Evolutionary conservation across 2,329 filamentous ascomycete species (phyloP), one percentile per base, ranked within the genome.

Genomic region (Phialophora expanda): DNA sequence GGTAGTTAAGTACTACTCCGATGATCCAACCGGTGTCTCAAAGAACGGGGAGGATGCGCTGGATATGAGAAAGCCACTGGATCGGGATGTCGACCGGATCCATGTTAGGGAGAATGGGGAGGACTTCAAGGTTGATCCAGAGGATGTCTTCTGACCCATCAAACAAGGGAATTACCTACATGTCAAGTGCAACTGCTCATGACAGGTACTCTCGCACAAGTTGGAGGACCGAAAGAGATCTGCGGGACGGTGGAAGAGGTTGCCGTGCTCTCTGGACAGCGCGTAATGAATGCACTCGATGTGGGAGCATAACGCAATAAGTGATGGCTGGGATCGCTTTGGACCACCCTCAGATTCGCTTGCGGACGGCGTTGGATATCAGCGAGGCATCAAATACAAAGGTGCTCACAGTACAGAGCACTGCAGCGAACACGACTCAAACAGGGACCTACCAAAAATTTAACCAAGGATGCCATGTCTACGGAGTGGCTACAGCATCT

Each of bases 1-100:
- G 9, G 94, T 99, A 53, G 88, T 92, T 73, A 90, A 90, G 73
- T 99, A 99, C 78, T 99, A 99, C 75, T 92, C 90, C 69, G 93
- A 97, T 76, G 91, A 96, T 75, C 86, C 89, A 61, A 86, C 87
- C 3, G 86, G 84, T 9, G 82, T 85, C 66, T 81, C 81, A 17
- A 77, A 78, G 30, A 75, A 76, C 24, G 86, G 87, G 58, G 93
- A 96, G 78, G 94, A 98, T 81, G 95, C 94, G 20, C 95, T 92
- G 77, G 95, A 99, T 80, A 99, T 99, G 95, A 87, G 95, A 70
- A 98, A 97, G 77, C 87, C 92, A 44, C 87, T 94, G 81, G 90
- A 86, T 78, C 86, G 93, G 74, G 95, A 99, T 79, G 86, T 85
- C 77, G 86, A 89, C 63, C 80, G 85, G 65, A 86, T 91, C 77